phyloP scores from a whole-genome alignment of 352 stramenopile species.

The Globisporangium polare region DNA sequence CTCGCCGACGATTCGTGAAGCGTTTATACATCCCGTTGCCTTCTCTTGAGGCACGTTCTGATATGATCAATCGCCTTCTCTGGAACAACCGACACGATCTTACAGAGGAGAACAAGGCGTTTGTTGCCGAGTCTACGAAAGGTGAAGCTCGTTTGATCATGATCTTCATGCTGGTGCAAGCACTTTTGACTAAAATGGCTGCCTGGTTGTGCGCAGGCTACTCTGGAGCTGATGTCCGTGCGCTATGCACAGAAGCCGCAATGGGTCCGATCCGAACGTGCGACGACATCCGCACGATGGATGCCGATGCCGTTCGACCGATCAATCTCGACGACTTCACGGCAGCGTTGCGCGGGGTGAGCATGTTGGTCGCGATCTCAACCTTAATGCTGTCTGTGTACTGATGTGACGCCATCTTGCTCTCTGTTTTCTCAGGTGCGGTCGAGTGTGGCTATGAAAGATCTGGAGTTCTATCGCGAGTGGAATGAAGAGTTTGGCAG shows the following conservation, averaged over 20 bases:
- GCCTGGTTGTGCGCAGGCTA: slow-evolving; percentile 68
- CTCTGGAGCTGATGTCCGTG: slow-evolving; percentile 96
- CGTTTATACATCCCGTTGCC: slow-evolving; percentile 97
- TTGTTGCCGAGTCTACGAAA: slow-evolving; percentile 85
- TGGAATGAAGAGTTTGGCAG: slow-evolving; percentile 95
- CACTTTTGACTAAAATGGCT: neutral
- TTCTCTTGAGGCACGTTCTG: slow-evolving; percentile 77
- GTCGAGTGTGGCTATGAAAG: slow-evolving; percentile 93
- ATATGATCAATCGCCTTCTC: slow-evolving; percentile 91
- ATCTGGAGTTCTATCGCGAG: slow-evolving; percentile 91
- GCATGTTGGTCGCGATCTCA: slow-evolving; percentile 4
- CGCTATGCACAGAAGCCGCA: slow-evolving; percentile 96
- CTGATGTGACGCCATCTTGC: neutral
- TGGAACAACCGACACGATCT: slow-evolving; percentile 92
- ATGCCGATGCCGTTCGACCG: slow-evolving; percentile 88
- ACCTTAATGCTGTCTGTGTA: neutral
- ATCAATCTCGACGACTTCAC: slow-evolving; percentile 96
- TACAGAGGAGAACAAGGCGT: slow-evolving; percentile 80
- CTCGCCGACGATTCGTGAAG: slow-evolving; percentile 96
- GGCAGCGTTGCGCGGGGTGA: slow-evolving; percentile 83
- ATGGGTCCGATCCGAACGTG: slow-evolving; percentile 95
- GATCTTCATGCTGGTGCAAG: neutral
- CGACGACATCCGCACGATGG: slow-evolving; percentile 85
- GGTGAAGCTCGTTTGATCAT: slow-evolving; percentile 24
- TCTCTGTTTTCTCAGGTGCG: slow-evolving; percentile 59